A percentile compares a stretch with the other conserved stretches of the same genome.
phyloP scores from a whole-genome alignment of 2,329 filamentous ascomycete genomes.

The Thermothelomyces thermophilus region DNA sequence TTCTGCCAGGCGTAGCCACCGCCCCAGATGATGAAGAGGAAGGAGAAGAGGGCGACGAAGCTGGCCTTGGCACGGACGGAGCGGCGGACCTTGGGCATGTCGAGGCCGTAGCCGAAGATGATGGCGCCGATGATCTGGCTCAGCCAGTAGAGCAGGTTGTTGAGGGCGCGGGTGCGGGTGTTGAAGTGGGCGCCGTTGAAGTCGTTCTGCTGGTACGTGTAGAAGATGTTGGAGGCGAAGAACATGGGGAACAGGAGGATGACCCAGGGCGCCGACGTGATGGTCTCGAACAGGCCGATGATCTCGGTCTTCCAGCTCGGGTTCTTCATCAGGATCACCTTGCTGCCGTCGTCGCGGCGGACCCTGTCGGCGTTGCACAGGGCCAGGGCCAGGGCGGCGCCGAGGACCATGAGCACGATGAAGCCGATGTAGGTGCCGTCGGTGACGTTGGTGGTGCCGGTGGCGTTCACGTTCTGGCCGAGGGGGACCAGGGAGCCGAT shows the following conservation, averaged over 20 bases:
- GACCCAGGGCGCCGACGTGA: constrained; percentile 65
- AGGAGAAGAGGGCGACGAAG: constrained; percentile 53
- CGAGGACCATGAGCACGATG: constrained; percentile 71
- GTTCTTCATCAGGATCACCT: constrained; percentile 84
- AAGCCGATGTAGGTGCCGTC: constrained; percentile 87
- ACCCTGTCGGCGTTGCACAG: constrained; percentile 68
- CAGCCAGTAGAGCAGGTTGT: constrained; percentile 71
- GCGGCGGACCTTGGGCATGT: constrained; percentile 53
- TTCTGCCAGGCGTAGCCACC: constrained; percentile 74
- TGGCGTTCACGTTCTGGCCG: constrained; percentile 61
- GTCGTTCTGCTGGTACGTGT: constrained; percentile 66
- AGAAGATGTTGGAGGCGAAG: constrained; percentile 73
- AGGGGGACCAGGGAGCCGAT: constrained; percentile 76
- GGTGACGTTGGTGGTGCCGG: constrained; percentile 42
- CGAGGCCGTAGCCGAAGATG: constrained; percentile 65
- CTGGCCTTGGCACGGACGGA: constrained; percentile 60
- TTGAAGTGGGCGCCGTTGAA: constrained; percentile 67
- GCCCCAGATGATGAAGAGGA: constrained; percentile 77
- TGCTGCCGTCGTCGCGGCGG: constrained; percentile 68
- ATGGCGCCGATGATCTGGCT: constrained; percentile 72
- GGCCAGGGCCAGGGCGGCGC: constrained; percentile 61
- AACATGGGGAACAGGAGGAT: constrained; percentile 76
- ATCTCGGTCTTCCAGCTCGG: constrained; percentile 80
- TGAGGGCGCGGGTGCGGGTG: constrained; percentile 65
- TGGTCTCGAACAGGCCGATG: constrained; percentile 65